phyloP scores from a whole-genome alignment of 257 asterid species.

The Ballota nigra region DNA sequence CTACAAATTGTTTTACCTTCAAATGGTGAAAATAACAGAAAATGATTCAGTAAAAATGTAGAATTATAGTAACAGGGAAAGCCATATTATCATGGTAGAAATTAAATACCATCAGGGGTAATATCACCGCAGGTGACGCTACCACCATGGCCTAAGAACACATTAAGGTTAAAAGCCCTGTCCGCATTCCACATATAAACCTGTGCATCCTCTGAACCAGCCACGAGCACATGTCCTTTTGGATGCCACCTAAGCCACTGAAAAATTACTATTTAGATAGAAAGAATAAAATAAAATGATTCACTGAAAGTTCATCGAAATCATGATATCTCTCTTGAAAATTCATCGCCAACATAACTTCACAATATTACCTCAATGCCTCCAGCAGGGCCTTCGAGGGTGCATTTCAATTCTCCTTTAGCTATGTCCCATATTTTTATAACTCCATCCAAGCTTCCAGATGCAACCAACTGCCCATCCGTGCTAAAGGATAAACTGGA shows the following conservation, averaged over 20 bases:
- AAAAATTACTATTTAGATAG: conserved; percentile 33
- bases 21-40: conserved; percentile 7
- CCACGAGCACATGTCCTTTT: conserved; percentile 73
- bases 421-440: conserved; percentile 75
- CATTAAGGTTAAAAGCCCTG: conserved; percentile 49
- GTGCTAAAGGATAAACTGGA: conserved; percentile 71
- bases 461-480: conserved; percentile 87
- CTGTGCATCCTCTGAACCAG: conserved; percentile 91
- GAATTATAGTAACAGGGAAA: neutral
- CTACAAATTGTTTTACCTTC: conserved; percentile 76
- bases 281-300: conserved; percentile 1
- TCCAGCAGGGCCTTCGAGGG: conserved; percentile 81
- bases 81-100: conserved; percentile 5
- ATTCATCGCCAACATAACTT: conserved; percentile 22
- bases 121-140: conserved; percentile 88
- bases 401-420: conserved; percentile 52
- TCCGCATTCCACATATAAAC: conserved; percentile 96
- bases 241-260: conserved; percentile 99
- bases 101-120: conserved; percentile 84
- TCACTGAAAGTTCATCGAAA: no score
- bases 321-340: no score
- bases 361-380: conserved; percentile 71
- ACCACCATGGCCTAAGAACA: conserved; percentile 68
- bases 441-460: conserved; percentile 86
- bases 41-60: conserved; percentile 7